These are phyloP conservation scores for Coniferiporia weirii DNA, from an alignment of 1,284 basidiomycete genomes.

Conservation along the genomic window DNA sequence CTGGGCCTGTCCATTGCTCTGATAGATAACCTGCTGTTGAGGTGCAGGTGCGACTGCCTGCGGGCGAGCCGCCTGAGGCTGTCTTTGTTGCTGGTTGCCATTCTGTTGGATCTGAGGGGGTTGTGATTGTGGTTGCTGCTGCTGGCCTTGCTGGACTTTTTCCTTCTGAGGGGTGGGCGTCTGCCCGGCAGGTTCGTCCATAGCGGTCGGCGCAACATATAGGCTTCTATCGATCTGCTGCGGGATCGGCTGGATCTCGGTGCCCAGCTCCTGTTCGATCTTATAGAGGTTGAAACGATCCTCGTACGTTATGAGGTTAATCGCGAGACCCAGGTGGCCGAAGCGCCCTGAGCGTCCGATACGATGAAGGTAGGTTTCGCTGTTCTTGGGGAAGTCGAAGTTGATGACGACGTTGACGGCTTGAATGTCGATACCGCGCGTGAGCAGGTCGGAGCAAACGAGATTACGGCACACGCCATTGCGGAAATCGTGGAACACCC, in stretches of 20 bases:
- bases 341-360: slow-evolving; percentile 97
- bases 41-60: not conserved
- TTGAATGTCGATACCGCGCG: slow-evolving; percentile 99
- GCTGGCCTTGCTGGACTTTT: not conserved
- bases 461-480: slow-evolving; percentile 97
- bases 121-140: not conserved
- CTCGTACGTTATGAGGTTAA: slow-evolving; percentile 95
- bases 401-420: slow-evolving; percentile 99
- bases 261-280: slow-evolving; percentile 97
- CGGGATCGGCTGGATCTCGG: slow-evolving; percentile 96
- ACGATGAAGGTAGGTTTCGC: slow-evolving; percentile 96
- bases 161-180: slow-evolving; percentile 25
- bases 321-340: slow-evolving; percentile 94
- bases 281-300: slow-evolving; percentile 97
- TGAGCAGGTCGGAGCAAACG: slow-evolving; percentile 94
- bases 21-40: slow-evolving; percentile 14
- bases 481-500: slow-evolving; percentile 99
- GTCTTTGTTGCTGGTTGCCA: not conserved
- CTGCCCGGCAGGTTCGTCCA: slow-evolving; percentile 44
- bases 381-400: slow-evolving; percentile 99
- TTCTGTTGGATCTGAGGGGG: not conserved
- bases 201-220: slow-evolving; percentile 72
- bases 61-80: not conserved
- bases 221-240: slow-evolving; percentile 88
- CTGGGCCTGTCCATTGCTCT: slow-evolving; percentile 15